These are phyloP conservation scores for Caryopteris hybrid DNA, from an alignment of 305 asterid genomes.

Conservation along the genomic window DNA sequence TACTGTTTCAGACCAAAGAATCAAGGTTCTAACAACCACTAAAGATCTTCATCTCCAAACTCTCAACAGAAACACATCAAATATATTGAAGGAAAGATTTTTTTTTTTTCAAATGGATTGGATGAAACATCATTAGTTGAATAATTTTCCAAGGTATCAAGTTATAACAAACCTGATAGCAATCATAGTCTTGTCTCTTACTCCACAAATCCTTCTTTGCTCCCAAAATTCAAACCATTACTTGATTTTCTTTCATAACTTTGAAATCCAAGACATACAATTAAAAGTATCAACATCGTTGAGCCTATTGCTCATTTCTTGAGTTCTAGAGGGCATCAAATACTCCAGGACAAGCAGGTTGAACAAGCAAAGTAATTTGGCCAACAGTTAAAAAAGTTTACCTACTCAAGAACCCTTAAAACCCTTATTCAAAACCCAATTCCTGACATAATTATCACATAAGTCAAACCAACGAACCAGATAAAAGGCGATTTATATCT, in stretches of 20 bases:
- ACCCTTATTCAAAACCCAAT: background rate
- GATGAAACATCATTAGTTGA: background rate
- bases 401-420: background rate
- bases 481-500: background rate
- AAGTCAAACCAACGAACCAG: background rate
- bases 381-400: background rate
- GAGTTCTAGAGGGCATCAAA: background rate
- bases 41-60: background rate
- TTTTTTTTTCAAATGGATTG: background rate
- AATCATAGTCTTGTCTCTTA: background rate
- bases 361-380: background rate
- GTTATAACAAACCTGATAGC: background rate
- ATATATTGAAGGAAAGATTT: background rate
- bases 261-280: background rate
- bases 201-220: background rate
- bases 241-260: background rate
- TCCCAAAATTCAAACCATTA: too few relatives aligned
- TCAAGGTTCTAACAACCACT: background rate
- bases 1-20: background rate
- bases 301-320: background rate
- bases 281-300: background rate
- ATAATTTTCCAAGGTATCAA: background rate
- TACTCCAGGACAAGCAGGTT: background rate
- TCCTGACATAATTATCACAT: background rate
- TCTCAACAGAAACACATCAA: background rate